Evolutionary conservation across 228 moss, liverwort and hornwort species (phyloP).

Genomic region (Sphagnum fallax): DNA sequence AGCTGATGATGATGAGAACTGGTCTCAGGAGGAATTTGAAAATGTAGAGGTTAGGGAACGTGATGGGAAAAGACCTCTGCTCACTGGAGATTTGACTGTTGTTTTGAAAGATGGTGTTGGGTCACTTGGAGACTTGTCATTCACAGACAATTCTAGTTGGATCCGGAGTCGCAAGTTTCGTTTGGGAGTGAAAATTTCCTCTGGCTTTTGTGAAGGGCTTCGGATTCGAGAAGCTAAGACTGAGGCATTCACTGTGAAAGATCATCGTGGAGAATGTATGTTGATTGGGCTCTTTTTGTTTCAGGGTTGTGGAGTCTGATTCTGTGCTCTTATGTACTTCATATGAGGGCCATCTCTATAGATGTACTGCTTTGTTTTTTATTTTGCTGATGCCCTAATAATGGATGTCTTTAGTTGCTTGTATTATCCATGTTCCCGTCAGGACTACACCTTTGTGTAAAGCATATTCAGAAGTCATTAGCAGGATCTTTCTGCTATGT

Average conservation of each 20-base stretch:
- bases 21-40: conserved; percentile 76
- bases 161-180: conserved; percentile 92
- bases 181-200: conserved; percentile 70
- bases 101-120: conserved; percentile 85
- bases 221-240: conserved; percentile 96
- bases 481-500: too few species aligned
- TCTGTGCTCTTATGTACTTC: too few species aligned
- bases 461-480: too few species aligned
- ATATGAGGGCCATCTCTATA: too few species aligned
- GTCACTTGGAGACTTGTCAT: conserved; percentile 77
- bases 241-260: conserved; percentile 93
- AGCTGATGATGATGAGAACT: conserved; percentile 83
- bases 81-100: conserved; percentile 84
- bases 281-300: background rate
- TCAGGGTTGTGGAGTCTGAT: too few species aligned
- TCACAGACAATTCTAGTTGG: conserved; percentile 96
- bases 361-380: too few species aligned
- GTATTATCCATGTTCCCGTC: too few species aligned
- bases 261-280: conserved; percentile 89
- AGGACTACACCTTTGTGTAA: too few species aligned
- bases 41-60: conserved; percentile 79
- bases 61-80: conserved; percentile 83
- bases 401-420: too few species aligned
- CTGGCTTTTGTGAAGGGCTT: conserved; percentile 67
- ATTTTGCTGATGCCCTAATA: too few species aligned